Conservation (phyloP, 305 asterid species). For the Withania somnifera region DNA sequence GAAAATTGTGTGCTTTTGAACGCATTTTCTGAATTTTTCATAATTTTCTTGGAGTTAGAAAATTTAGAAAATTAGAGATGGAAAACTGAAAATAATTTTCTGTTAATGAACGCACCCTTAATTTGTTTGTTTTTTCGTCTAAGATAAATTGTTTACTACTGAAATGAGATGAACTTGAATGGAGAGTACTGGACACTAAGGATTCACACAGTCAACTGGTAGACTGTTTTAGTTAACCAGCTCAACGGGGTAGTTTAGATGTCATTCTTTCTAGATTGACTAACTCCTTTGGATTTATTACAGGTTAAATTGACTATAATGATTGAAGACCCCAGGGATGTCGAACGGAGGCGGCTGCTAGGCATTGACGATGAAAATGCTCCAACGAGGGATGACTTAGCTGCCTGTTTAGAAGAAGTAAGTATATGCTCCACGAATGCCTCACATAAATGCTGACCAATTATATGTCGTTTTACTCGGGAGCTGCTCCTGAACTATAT, state of each 20-base stretch:
- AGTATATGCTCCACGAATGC: background rate
- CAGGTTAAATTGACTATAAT: slow-evolving; percentile 73
- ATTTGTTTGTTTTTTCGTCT: background rate
- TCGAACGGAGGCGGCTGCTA: slow-evolving; percentile 84
- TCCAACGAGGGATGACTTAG: slow-evolving; percentile 89
- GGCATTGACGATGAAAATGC: slow-evolving; percentile 90
- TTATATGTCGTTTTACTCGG: background rate
- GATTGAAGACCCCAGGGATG: slow-evolving; percentile 96
- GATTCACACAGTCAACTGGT: background rate
- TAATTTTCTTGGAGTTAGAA: no score
- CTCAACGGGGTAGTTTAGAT: background rate
- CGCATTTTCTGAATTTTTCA: no score
- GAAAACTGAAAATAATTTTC: no score
- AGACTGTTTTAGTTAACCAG: background rate
- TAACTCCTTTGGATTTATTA: background rate
- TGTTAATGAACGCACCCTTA: no score
- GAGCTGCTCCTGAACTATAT: background rate
- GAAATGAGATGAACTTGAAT: background rate
- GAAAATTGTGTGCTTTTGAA: no score
- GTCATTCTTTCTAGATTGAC: background rate
- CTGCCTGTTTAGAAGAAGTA: slow-evolving; percentile 71
- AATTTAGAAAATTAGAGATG: no score
- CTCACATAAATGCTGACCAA: background rate
- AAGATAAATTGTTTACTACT: background rate
- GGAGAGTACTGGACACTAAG: background rate